Evolutionary conservation across 75 land plant species (phyloP).

Genomic region (Ceratopteris richardii): DNA sequence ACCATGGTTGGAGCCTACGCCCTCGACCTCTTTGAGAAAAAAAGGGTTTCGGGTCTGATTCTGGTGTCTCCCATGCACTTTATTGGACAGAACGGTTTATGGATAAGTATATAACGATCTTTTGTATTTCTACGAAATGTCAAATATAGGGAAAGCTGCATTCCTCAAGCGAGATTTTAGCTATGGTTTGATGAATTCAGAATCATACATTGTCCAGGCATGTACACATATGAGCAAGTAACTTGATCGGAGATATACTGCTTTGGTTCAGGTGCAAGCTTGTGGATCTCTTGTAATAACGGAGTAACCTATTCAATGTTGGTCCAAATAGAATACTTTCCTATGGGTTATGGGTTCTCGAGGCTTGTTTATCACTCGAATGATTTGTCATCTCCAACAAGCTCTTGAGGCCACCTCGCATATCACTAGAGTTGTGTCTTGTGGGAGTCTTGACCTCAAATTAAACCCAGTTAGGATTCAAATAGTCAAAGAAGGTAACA

Average conservation of each 20-base stretch:
- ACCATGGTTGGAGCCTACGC: conserved; percentile 46
- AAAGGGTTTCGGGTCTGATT: conserved; percentile 27
- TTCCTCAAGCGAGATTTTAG: conserved; percentile 29
- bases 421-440: conserved; percentile 76
- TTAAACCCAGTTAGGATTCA: conserved; percentile 84
- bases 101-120: conserved; percentile 27
- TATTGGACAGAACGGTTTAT: conserved; percentile 35
- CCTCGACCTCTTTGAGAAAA: conserved; percentile 26
- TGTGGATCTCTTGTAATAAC: conserved; percentile 87
- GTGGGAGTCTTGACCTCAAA: conserved; percentile 84
- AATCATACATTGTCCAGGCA: conserved; percentile 63
- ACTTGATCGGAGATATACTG: conserved; percentile 46
- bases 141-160: conserved; percentile 20
- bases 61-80: conserved; percentile 29
- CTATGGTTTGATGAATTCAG: conserved; percentile 14
- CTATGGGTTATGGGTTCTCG: conserved; percentile 68
- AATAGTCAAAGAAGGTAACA: conserved; percentile 15
- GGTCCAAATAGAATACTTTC: conserved; percentile 73
- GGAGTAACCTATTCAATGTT: conserved; percentile 83
- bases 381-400: conserved; percentile 44
- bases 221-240: conserved; percentile 63
- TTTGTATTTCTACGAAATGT: conserved; percentile 29
- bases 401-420: conserved; percentile 77
- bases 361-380: conserved; percentile 29
- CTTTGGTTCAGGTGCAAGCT: conserved; percentile 77